Conservation (phyloP, 345 rosid genomes). For the Heritiera littoralis region DNA sequence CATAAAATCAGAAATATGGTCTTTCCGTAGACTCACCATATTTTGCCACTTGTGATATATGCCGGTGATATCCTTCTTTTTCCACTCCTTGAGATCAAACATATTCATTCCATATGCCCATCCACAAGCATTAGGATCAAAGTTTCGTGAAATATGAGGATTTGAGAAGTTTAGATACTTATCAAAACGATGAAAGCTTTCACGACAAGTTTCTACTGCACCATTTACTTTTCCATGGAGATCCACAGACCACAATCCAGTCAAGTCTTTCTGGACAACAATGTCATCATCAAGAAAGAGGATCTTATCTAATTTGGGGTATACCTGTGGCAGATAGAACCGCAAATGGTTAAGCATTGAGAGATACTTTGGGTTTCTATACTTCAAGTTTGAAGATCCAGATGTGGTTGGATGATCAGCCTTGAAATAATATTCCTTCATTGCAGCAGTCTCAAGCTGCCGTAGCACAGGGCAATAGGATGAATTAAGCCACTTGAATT, state of each 20-base stretch:
- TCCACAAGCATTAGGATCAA: slow-evolving; percentile 96
- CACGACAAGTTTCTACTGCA: slow-evolving; percentile 98
- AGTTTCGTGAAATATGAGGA: slow-evolving; percentile 85
- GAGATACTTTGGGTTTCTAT: slow-evolving; percentile 94
- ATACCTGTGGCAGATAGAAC: slow-evolving; percentile 94
- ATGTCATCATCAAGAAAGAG: slow-evolving; percentile 96
- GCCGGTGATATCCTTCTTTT: slow-evolving; percentile 91
- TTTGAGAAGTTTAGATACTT: slow-evolving; percentile 94
- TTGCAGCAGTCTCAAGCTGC: slow-evolving; percentile 88
- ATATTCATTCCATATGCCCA: slow-evolving; percentile 99
- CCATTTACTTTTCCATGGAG: slow-evolving; percentile 93
- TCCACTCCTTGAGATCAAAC: slow-evolving; percentile 92
- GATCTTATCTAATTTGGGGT: slow-evolving; percentile 89
- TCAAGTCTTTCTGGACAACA: slow-evolving; percentile 96
- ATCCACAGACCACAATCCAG: slow-evolving; percentile 79
- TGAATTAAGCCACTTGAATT: slow-evolving; percentile 96
- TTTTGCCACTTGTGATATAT: slow-evolving; percentile 99
- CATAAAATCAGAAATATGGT: neutral
- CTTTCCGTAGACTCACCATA: slow-evolving; percentile 56
- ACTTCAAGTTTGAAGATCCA: slow-evolving; percentile 90
- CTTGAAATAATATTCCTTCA: slow-evolving; percentile 98
- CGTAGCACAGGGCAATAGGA: slow-evolving; percentile 96
- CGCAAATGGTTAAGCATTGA: slow-evolving; percentile 96
- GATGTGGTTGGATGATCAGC: slow-evolving; percentile 87
- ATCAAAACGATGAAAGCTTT: slow-evolving; percentile 97